Evolutionary conservation across 179 eudicot species (phyloP).

Genomic region (Patellifolia procumbens): DNA sequence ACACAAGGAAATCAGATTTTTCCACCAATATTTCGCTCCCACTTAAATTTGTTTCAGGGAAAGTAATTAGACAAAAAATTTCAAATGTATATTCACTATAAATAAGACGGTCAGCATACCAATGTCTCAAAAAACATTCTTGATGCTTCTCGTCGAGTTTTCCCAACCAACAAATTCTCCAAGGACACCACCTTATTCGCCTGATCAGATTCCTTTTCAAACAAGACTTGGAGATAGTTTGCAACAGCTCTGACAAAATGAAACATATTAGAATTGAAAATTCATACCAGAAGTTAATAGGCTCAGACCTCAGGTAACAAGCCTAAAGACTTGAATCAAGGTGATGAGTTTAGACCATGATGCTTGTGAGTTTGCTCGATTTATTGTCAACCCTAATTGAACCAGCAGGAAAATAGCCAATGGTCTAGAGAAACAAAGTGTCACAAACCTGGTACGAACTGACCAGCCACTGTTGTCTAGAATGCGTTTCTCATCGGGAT

Average conservation of each 20-base stretch:
- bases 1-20: not conserved
- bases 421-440: not conserved
- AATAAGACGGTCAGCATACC: slow-evolving; percentile 46
- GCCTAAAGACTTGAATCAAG: not conserved
- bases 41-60: not conserved
- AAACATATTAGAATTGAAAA: not conserved
- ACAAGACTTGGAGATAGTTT: slow-evolving; percentile 81
- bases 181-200: slow-evolving; percentile 60
- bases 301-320: not conserved
- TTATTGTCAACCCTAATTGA: not conserved
- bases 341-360: not conserved
- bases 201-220: slow-evolving; percentile 67
- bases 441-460: slow-evolving; percentile 82
- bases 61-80: too few species aligned
- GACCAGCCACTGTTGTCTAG: slow-evolving; percentile 98
- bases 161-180: slow-evolving; percentile 71
- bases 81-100: too few species aligned
- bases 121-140: slow-evolving; percentile 97
- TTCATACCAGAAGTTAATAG: not conserved
- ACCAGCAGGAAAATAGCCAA: not conserved
- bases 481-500: slow-evolving; percentile 54
- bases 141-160: slow-evolving; percentile 96
- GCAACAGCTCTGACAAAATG: slow-evolving; percentile 76
- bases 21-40: not conserved
- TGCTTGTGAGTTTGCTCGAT: not conserved